A percentile compares a stretch with the other conserved stretches of the same genome.
Evolutionary conservation across 768 basidiomycete species (phyloP).

Genomic region (Agrocybe chaxingu): DNA sequence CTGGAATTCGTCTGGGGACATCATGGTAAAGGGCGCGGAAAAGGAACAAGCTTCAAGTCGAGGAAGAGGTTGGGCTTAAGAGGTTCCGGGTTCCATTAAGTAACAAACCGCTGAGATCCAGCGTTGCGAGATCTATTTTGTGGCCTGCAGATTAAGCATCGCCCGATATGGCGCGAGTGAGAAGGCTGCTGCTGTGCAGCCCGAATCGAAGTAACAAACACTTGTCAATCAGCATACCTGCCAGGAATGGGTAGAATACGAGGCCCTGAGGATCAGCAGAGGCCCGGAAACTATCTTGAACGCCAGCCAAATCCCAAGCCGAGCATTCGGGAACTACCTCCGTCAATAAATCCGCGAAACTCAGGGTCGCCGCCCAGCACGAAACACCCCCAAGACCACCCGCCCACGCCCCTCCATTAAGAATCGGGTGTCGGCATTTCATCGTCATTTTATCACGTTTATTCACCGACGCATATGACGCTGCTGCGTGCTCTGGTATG

Average conservation of each 20-base stretch:
- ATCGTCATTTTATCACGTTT: background rate
- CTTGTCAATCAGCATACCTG: conserved; percentile 23
- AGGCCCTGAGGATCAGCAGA: conserved; percentile 39
- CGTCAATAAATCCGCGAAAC: conserved; percentile 29
- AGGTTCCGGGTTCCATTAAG: conserved; percentile 59
- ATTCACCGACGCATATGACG: background rate
- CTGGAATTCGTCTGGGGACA: conserved; percentile 53
- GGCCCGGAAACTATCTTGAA: conserved; percentile 33
- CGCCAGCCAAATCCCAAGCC: conserved; percentile 19
- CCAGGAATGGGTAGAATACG: conserved; percentile 25
- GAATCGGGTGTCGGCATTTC: background rate
- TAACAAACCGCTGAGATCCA: conserved; percentile 38
- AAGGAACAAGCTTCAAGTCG: conserved; percentile 46
- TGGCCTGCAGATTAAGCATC: conserved; percentile 22
- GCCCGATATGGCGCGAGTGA: conserved; percentile 27
- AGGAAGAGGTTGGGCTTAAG: conserved; percentile 46
- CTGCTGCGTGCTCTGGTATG: too few species aligned
- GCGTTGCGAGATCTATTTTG: conserved; percentile 14
- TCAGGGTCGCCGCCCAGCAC: conserved; percentile 27
- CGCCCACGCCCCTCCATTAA: background rate
- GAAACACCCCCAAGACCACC: conserved; percentile 5
- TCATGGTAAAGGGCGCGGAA: conserved; percentile 45
- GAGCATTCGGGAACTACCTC: conserved; percentile 34
- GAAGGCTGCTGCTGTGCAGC: too few species aligned
- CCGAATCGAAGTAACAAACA: conserved; percentile 28